Evolutionary conservation across 2,329 filamentous ascomycete species (phyloP).

Genomic region (Phyllosticta ampelicida): DNA sequence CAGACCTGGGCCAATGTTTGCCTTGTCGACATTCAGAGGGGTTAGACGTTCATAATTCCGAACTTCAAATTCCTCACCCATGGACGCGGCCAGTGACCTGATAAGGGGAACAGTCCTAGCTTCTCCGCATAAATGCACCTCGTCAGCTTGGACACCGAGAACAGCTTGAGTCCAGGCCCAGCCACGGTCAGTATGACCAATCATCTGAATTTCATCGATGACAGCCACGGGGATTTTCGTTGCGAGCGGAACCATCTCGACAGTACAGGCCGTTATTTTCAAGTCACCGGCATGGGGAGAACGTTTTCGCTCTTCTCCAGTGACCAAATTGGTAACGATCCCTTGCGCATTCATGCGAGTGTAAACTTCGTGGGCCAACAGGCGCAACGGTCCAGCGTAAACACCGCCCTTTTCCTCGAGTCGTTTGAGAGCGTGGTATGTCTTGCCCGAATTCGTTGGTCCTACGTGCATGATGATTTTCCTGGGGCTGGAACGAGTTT

Average conservation of each 20-base stretch:
- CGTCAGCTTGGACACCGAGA: slow-evolving; percentile 73
- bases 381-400: slow-evolving; percentile 79
- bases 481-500: slow-evolving; percentile 66
- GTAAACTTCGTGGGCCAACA: slow-evolving; percentile 93
- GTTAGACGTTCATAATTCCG: slow-evolving; percentile 79
- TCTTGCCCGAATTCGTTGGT: slow-evolving; percentile 96
- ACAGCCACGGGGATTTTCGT: slow-evolving; percentile 75
- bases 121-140: slow-evolving; percentile 91
- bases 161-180: slow-evolving; percentile 93
- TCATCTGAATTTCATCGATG: slow-evolving; percentile 99
- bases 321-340: slow-evolving; percentile 66
- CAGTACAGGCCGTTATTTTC: slow-evolving; percentile 64
- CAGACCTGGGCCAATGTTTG: slow-evolving; percentile 54
- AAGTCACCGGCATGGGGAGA: slow-evolving; percentile 39
- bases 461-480: slow-evolving; percentile 89
- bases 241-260: slow-evolving; percentile 69
- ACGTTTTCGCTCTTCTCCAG: slow-evolving; percentile 77
- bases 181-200: slow-evolving; percentile 66
- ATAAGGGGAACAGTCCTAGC: slow-evolving; percentile 71
- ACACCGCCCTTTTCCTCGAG: slow-evolving; percentile 70
- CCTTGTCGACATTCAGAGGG: slow-evolving; percentile 54
- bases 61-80: slow-evolving; percentile 72
- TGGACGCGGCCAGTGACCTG: slow-evolving; percentile 60
- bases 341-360: slow-evolving; percentile 72
- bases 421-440: slow-evolving; percentile 81